These are phyloP conservation scores for Dalbergia cochinchinensis DNA, from an alignment of 306 rosid genomes.

Conservation along the genomic window DNA sequence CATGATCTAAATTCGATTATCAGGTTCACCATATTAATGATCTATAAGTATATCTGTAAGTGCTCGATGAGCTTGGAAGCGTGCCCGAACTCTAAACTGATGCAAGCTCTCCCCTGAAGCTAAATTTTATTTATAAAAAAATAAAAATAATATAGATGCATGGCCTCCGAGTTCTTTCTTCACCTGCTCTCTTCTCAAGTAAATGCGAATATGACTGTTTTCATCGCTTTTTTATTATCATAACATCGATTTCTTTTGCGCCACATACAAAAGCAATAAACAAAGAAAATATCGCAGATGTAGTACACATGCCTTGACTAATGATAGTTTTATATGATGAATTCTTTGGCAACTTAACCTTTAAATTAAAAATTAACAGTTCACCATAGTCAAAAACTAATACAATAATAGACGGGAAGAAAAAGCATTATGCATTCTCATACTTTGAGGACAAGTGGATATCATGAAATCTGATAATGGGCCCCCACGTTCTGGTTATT, in stretches of 20 bases:
- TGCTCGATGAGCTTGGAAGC: too few relatives aligned
- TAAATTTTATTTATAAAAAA: too few relatives aligned
- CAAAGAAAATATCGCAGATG: background rate
- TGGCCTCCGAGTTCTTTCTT: background rate
- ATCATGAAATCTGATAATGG: constrained; percentile 47
- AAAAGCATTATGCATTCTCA: constrained; percentile 37
- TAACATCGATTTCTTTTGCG: background rate
- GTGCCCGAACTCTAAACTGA: rapidly evolving
- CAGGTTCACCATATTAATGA: too few relatives aligned
- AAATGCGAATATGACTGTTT: background rate
- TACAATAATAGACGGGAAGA: constrained; percentile 31
- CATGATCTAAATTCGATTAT: too few relatives aligned
- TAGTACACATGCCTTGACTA: background rate
- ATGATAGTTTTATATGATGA: background rate
- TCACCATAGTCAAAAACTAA: constrained; percentile 9
- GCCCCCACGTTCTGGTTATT: constrained; percentile 37
- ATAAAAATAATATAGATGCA: background rate
- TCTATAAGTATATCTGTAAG: too few relatives aligned
- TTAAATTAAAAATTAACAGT: background rate
- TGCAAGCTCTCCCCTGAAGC: too few relatives aligned
- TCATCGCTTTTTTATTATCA: background rate
- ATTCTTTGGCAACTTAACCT: background rate
- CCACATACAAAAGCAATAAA: background rate
- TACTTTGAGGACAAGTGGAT: constrained; percentile 53
- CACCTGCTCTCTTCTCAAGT: background rate